These are phyloP conservation scores for Trichoderma atrobrunneum DNA, from an alignment of 2,329 filamentous ascomycete species.

Conservation along the genomic window DNA sequence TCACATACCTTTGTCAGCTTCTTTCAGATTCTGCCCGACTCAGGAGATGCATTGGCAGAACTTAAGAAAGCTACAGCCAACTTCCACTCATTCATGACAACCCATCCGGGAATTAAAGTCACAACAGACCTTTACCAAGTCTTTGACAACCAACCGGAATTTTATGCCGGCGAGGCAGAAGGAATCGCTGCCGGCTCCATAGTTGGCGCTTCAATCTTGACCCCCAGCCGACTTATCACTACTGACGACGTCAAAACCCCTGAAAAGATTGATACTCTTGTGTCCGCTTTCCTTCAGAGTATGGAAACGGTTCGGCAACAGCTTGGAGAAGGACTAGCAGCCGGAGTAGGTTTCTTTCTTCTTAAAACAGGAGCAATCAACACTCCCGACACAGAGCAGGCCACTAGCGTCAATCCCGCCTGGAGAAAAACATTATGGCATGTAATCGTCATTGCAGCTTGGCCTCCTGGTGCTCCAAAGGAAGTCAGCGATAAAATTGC, in stretches of 20 bases:
- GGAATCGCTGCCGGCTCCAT: background rate
- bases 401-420: too few relatives aligned
- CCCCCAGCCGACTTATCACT: background rate
- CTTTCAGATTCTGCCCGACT: background rate
- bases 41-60: background rate
- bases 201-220: background rate
- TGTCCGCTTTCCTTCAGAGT: too few relatives aligned
- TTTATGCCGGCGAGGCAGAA: background rate
- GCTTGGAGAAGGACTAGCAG: too few relatives aligned
- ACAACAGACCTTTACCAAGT: background rate
- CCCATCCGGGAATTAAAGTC: background rate
- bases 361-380: too few relatives aligned
- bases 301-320: too few relatives aligned
- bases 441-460: too few relatives aligned
- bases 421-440: too few relatives aligned
- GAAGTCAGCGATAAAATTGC: too few relatives aligned
- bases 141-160: background rate
- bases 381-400: too few relatives aligned
- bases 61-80: background rate
- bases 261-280: too few relatives aligned
- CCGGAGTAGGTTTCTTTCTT: too few relatives aligned
- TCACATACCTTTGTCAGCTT: background rate
- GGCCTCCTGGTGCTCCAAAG: too few relatives aligned
- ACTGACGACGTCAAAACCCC: background rate
- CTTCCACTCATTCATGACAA: background rate